Conservation (phyloP, 768 basidiomycete species). For the Trametes elegans region DNA sequence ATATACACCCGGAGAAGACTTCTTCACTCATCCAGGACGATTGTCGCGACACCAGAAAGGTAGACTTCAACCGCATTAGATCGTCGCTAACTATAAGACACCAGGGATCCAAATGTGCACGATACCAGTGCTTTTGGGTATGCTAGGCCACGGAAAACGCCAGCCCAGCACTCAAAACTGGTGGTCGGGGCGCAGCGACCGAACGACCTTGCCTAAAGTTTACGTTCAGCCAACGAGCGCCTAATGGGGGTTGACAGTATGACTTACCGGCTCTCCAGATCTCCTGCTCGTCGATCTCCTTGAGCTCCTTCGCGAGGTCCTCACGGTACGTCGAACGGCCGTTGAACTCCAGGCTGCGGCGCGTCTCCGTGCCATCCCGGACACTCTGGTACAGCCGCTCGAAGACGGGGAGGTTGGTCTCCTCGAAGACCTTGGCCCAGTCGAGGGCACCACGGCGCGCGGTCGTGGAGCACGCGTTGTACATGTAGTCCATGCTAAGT, state of each 20-base stretch:
- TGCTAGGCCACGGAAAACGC: neutral
- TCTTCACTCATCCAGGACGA: neutral
- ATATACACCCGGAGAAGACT: no score
- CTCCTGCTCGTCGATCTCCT: slow-evolving; percentile 96
- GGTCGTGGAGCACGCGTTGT: slow-evolving; percentile 97
- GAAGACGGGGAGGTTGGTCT: slow-evolving; percentile 92
- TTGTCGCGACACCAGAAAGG: neutral
- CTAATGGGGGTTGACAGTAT: neutral
- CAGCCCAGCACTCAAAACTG: slow-evolving; percentile 42
- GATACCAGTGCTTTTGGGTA: slow-evolving; percentile 23
- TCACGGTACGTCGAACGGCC: slow-evolving; percentile 88
- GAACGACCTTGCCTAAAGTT: slow-evolving; percentile 76
- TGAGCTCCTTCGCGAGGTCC: slow-evolving; percentile 89
- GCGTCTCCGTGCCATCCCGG: slow-evolving; percentile 92
- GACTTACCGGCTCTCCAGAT: slow-evolving; percentile 91
- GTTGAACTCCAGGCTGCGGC: slow-evolving; percentile 96
- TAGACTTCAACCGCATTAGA: slow-evolving; percentile 7
- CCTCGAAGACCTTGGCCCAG: slow-evolving; percentile 97
- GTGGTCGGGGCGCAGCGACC: slow-evolving; percentile 83
- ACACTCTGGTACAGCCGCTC: slow-evolving; percentile 95
- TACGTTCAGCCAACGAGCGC: neutral
- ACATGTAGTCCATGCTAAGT: slow-evolving; percentile 99
- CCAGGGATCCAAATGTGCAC: slow-evolving; percentile 18
- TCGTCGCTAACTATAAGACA: slow-evolving; percentile 13
- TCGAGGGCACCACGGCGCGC: slow-evolving; percentile 98